These are phyloP conservation scores for Colletotrichum chrysophilum DNA, from an alignment of 2,329 filamentous ascomycete species.

Conservation along the genomic window DNA sequence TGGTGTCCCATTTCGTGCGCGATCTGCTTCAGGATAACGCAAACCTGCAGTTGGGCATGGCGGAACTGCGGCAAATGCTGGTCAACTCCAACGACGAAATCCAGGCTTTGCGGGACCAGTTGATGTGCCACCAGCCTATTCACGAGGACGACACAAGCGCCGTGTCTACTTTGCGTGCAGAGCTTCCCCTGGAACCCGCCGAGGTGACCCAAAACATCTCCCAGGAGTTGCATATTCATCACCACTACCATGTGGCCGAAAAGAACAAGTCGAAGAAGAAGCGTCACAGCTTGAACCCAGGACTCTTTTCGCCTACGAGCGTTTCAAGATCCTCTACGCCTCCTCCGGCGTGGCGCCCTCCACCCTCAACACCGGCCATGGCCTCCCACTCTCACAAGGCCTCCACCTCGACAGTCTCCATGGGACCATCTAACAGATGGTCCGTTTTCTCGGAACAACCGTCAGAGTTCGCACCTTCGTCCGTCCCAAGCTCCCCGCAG, in stretches of 20 bases:
- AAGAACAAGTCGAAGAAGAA: slow-evolving; percentile 74
- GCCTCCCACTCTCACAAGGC: slow-evolving; percentile 50
- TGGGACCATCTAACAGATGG: slow-evolving; percentile 61
- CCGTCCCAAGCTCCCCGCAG: slow-evolving; percentile 80
- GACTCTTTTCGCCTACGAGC: slow-evolving; percentile 63
- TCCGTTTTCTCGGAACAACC: slow-evolving; percentile 65
- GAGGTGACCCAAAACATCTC: slow-evolving; percentile 48
- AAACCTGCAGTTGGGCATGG: slow-evolving; percentile 88
- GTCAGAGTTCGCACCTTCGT: slow-evolving; percentile 72
- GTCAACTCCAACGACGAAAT: slow-evolving; percentile 94
- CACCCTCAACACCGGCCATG: slow-evolving; percentile 43
- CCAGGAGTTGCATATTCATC: slow-evolving; percentile 88
- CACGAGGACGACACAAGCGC: slow-evolving; percentile 45
- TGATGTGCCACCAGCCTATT: slow-evolving; percentile 78
- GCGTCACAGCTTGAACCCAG: slow-evolving; percentile 66
- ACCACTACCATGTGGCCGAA: slow-evolving; percentile 82
- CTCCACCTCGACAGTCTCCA: slow-evolving; percentile 53
- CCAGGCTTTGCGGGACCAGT: slow-evolving; percentile 81
- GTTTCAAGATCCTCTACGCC: slow-evolving; percentile 46
- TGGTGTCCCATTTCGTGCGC: slow-evolving; percentile 95
- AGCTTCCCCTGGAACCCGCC: slow-evolving; percentile 59
- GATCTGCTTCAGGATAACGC: slow-evolving; percentile 96
- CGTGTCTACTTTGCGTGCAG: slow-evolving; percentile 69
- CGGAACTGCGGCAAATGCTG: slow-evolving; percentile 89
- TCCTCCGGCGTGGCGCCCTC: slow-evolving; percentile 41